Evolutionary conservation across 2,329 filamentous ascomycete genomes (phyloP), one percentile per base, ranked within the genome.

Genomic region (Aspergillus latus): DNA sequence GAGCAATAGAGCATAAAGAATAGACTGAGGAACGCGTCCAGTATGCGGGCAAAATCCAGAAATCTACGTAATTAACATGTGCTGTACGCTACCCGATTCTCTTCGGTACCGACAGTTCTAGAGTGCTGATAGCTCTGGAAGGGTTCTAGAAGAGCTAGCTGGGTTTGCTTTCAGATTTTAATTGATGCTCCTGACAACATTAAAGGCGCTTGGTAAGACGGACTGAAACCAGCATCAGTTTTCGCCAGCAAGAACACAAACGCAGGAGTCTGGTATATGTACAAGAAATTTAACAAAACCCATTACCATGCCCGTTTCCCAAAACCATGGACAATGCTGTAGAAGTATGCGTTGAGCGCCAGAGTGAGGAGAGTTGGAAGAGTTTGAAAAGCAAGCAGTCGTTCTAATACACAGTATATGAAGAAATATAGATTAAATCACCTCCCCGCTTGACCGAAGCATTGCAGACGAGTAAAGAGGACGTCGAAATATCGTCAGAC

Each of bases 191-290:
- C 64, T 64, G 59, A 59, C 45, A 65, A 62, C 57, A 70, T 72
- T 66, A 71, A 65, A 21, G 61, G 59, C 63, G 64, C 63, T 58
- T 62, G 58, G 65, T 60, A 57, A 51, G 58, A 61, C 47, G 54
- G 64, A 64, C 64, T 62, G 64, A 57, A 61, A 49, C 59, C 55
- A 52, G 49, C 54, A 62, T 60, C 59, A 58, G 62, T 61, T 63
- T 56, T 61, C 60, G 64, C 60, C 67, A 64, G 64, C 60, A 60
- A 66, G 58, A 60, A 64, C 66, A 64, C 59, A 62, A 63, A 69
- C 62, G 64, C 63, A 66, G 63, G 61, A 68, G 65, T 68, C 68
- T 67, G 72, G 68, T 76, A 75, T 76, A 76, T 76, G 67, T 76
- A 76, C 66, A 74, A 64, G 61, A 68, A 67, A 68, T 64, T 62